Evolutionary conservation across 2,329 filamentous ascomycete species (phyloP), one percentile per base, ranked within the genome.

Genomic region (Aspergillus sp.): DNA sequence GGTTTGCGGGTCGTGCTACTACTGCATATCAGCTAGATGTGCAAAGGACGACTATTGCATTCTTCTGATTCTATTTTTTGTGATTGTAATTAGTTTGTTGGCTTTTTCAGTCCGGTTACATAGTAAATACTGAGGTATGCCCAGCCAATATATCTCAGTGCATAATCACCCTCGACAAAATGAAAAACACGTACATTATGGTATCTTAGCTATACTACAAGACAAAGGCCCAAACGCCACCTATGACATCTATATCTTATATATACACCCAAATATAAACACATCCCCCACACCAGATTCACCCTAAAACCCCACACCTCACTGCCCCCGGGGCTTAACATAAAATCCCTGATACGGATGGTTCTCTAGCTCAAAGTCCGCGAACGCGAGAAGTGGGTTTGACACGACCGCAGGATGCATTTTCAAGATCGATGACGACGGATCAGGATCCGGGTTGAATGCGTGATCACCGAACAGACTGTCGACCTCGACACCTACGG

Each of bases 301-400:
- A 26, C 4, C 26, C 26, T 9, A 6, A 9, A 26, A 9, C 7
- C 5, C 4, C 26, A 6, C 26, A 14, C 32, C 32, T 36, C 11
- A 36, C 7, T 9, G 26, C 32, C 4, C 36, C 36, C 36, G 4
- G 16, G 36, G 36, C 36, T 42, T 42, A 16, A 92, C 87, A 68
- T 94, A 96, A 75, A 88, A 88, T 54, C 87, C 87, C 70, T 91
- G 88, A 70, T 95, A 96, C 1, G 92, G 91, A 75, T 93, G 90
- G 64, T 91, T 88, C 4, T 90, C 88, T 66, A 89, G 81, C 24
- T 82, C 88, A 72, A 95, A 95, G 70, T 95, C 90, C 1, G 90
- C 90, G 24, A 82, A 82, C 24, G 85, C 86, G 65, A 88, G 83
- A 45, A 94, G 75, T 1, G 91, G 91, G 68, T 94, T 94, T 6